A percentile compares a stretch with the other conserved stretches of the same genome.
Evolutionary conservation across 441 rosid species (phyloP).

Genomic region (Codiaeum variegatum): DNA sequence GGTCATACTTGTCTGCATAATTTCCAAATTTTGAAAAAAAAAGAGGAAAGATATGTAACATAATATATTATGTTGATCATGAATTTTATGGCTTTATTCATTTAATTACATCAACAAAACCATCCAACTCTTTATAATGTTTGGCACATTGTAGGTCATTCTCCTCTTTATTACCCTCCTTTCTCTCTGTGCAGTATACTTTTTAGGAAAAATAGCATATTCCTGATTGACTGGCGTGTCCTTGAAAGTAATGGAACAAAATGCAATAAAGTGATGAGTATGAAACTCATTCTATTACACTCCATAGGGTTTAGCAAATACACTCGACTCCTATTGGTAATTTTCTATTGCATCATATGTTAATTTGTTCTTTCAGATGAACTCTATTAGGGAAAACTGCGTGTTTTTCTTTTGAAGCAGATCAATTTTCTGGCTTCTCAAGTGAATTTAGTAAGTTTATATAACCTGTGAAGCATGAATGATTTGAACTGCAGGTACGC

Average conservation of each 20-base stretch:
- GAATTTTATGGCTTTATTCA: neutral
- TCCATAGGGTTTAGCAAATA: neutral
- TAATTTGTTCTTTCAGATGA: neutral
- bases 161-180: neutral
- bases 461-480: neutral
- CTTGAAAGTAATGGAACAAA: neutral
- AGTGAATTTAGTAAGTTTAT: neutral
- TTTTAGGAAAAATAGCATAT: too few species aligned
- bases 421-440: neutral
- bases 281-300: neutral
- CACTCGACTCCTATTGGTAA: neutral
- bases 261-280: neutral
- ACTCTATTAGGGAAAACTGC: neutral
- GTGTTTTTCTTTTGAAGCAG: neutral
- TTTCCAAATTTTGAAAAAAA: neutral
- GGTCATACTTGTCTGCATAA: neutral
- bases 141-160: neutral
- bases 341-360: neutral
- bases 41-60: neutral
- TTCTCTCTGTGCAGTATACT: neutral
- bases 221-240: neutral
- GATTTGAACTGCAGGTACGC: constrained; percentile 43
- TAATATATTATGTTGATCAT: neutral
- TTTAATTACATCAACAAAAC: neutral
- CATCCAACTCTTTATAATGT: neutral